Conservation (phyloP, 2,329 filamentous ascomycete species). For the Colletotrichum chrysophilum region DNA sequence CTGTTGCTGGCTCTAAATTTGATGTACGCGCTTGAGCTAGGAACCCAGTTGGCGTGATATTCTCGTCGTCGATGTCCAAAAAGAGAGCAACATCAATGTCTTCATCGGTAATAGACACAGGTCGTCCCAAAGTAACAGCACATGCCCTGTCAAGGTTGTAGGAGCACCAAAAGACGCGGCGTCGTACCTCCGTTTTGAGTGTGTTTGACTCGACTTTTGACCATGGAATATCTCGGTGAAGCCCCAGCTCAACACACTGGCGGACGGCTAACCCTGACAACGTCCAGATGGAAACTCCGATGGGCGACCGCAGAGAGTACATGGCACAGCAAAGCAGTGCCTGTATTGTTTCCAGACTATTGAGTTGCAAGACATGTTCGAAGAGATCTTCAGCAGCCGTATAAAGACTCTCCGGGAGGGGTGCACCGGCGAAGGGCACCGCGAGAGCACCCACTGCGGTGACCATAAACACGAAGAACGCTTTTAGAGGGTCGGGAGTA, state of each 20-base stretch:
- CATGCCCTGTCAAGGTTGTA: neutral
- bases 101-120: neutral
- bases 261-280: constrained; percentile 33
- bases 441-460: neutral
- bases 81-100: neutral
- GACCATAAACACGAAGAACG: neutral
- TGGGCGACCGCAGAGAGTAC: constrained; percentile 29
- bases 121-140: neutral
- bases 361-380: neutral
- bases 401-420: neutral
- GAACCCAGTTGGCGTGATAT: neutral
- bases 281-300: constrained; percentile 32
- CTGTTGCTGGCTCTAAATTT: neutral
- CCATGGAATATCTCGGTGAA: constrained; percentile 25
- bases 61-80: neutral
- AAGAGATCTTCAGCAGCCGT: neutral
- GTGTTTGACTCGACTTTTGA: neutral
- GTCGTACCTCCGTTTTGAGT: neutral
- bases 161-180: neutral
- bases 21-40: neutral
- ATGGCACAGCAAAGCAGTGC: constrained; percentile 33
- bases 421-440: neutral
- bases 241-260: constrained; percentile 36
- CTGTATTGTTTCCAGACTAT: constrained; percentile 32
- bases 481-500: neutral